A percentile compares a stretch with the other conserved stretches of the same genome.
These are phyloP conservation scores for Rasamsonia emersonii DNA, from an alignment of 2,329 filamentous ascomycete genomes.

Conservation along the genomic window DNA sequence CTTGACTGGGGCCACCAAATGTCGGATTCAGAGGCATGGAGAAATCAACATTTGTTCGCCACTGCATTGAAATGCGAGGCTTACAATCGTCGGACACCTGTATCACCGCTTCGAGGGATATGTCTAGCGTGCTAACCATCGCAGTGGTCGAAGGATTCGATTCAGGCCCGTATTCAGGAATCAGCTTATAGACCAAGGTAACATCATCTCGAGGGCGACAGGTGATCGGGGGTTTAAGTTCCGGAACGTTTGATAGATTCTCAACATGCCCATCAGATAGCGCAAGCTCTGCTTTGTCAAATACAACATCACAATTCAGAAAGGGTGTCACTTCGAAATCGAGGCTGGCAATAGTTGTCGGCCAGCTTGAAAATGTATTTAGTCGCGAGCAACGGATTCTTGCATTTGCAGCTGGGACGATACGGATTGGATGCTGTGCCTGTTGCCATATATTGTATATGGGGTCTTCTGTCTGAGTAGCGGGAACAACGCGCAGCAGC, in stretches of 20 bases:
- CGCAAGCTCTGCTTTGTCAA: slow-evolving; percentile 40
- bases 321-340: slow-evolving; percentile 50
- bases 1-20: slow-evolving; percentile 37
- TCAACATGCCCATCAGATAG: slow-evolving; percentile 42
- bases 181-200: slow-evolving; percentile 49
- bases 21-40: slow-evolving; percentile 39
- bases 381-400: slow-evolving; percentile 47
- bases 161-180: slow-evolving; percentile 29
- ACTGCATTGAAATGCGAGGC: slow-evolving; percentile 40
- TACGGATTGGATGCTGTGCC: slow-evolving; percentile 45
- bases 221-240: slow-evolving; percentile 28
- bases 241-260: slow-evolving; percentile 28
- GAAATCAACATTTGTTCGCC: slow-evolving; percentile 42
- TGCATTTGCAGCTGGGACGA: slow-evolving; percentile 48
- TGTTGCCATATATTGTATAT: slow-evolving; percentile 47
- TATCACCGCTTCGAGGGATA: slow-evolving; percentile 38
- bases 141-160: slow-evolving; percentile 28
- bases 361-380: slow-evolving; percentile 32
- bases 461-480: slow-evolving; percentile 39
- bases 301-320: slow-evolving; percentile 39
- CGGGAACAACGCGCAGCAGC: slow-evolving; percentile 48
- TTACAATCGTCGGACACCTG: slow-evolving; percentile 32
- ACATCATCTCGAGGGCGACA: slow-evolving; percentile 48
- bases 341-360: slow-evolving; percentile 44
- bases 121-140: slow-evolving; percentile 35